A percentile compares a stretch with the other conserved stretches of the same genome.
phyloP scores from a whole-genome alignment of 2,329 filamentous ascomycete genomes.

The Microcyclosporella mali region DNA sequence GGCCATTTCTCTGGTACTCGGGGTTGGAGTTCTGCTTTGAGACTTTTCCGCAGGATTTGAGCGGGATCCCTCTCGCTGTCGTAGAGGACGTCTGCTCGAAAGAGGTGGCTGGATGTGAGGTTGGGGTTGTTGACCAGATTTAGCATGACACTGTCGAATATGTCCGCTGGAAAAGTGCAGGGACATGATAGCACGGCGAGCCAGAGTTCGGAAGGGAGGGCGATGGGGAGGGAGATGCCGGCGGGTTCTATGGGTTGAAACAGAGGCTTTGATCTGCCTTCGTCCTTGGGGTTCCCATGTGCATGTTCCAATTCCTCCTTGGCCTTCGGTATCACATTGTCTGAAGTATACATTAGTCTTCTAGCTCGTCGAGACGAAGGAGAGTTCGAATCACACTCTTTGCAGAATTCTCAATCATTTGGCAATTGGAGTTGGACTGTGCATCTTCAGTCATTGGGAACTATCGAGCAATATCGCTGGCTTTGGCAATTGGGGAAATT shows the following conservation, averaged over 20 bases:
- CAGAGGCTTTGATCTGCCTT: constrained; percentile 4
- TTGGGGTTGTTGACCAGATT: constrained; percentile 76
- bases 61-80: constrained; percentile 37
- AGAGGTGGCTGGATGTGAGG: constrained; percentile 69
- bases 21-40: constrained; percentile 37
- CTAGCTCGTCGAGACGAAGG: too few species aligned
- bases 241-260: constrained; percentile 32
- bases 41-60: constrained; percentile 35
- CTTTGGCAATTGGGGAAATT: too few species aligned
- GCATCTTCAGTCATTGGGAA: too few species aligned
- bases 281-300: too few species aligned
- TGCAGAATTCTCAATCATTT: too few species aligned
- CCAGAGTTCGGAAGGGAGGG: constrained; percentile 25
- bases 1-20: constrained; percentile 9
- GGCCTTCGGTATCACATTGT: too few species aligned
- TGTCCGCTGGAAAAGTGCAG: constrained; percentile 57
- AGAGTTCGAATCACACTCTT: too few species aligned
- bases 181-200: constrained; percentile 21
- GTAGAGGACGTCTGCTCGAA: constrained; percentile 68
- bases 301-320: too few species aligned
- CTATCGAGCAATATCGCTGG: too few species aligned
- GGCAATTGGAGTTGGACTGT: too few species aligned
- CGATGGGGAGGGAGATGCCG: constrained; percentile 11
- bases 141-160: constrained; percentile 63
- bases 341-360: too few species aligned